Evolutionary conservation across 192 early-diverging fungal genomes (phyloP).

Genomic region (Podochytrium sp.): DNA sequence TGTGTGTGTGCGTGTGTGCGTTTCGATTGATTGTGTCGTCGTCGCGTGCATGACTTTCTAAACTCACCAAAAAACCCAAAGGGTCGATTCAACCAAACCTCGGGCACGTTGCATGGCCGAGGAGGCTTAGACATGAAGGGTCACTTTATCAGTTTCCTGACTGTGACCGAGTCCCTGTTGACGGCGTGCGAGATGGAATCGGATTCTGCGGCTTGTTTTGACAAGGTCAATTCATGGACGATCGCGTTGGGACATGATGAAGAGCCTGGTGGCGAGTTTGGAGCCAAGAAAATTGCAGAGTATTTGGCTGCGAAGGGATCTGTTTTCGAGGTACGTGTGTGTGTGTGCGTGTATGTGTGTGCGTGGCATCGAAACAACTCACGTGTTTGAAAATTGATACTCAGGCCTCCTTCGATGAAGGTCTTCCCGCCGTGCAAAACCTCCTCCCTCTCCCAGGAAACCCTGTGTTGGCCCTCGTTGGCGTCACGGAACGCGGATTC

Average conservation of each 20-base stretch:
- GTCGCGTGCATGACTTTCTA: too few species aligned
- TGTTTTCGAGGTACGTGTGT: not conserved
- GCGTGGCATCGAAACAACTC: not conserved
- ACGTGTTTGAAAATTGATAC: not conserved
- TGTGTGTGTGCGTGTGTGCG: too few species aligned
- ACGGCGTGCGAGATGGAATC: not conserved
- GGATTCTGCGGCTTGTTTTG: not conserved
- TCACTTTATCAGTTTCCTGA: not conserved
- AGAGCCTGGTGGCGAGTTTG: not conserved
- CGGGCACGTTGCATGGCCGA: not conserved
- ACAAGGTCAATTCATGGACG: not conserved
- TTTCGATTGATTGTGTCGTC: too few species aligned
- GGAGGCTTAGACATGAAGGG: not conserved
- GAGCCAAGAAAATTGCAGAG: not conserved
- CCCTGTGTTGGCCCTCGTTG: not conserved
- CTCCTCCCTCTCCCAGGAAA: not conserved
- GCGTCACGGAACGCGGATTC: not conserved
- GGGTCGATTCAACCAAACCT: not conserved
- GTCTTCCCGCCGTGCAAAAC: not conserved
- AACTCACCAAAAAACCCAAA: too few species aligned
- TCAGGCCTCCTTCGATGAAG: not conserved
- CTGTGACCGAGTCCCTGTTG: not conserved
- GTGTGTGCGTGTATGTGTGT: not conserved
- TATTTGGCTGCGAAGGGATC: not conserved
- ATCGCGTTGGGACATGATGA: slow-evolving; percentile 3